Evolutionary conservation across 2,329 filamentous ascomycete genomes (phyloP), one percentile per base, ranked within the genome.

Genomic region (Exserohilum rostratum): DNA sequence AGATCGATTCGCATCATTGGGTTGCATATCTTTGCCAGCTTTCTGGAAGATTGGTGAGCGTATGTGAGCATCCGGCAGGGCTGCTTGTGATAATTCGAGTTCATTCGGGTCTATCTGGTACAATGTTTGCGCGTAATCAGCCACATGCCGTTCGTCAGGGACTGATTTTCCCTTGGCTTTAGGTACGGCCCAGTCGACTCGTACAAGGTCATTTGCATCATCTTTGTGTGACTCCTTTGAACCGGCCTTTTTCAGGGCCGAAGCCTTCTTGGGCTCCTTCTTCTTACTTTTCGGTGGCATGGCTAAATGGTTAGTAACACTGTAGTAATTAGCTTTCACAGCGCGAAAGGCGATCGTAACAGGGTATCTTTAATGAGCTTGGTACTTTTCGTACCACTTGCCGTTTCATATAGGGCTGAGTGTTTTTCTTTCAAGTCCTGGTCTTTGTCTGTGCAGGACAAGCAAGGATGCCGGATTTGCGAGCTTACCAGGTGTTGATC

Each of bases 41-140:
- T 29, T 43, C 35, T 51, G 39, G 33, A 42, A 61, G n/a, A 55
- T 30, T 20, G 58, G 53, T 3, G 33, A 18, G 7, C 59, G 51
- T 20, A 55, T 13, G 4, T 39, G 45, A 3, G 57, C 53, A 13
- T 50, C 55, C 6, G 18, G 33, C 18, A 62, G 43, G 15, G 50
- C 33, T 38, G 33, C 6, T 34, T 60, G 40, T 15, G 9, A n/a
- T 11, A 45, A 29, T 5, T 6, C 15, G 11, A 57, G 39, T 11
- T 46, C 31, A 22, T 46, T 15, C 29, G 50, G 42, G 13, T 44
- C 17, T 29, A 22, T 47, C 4, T 42, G 15, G 12, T 53, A 55
- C 9, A 62, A 40, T 11, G 30, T 7, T 6, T 31, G 49, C 5
- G 53, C 43, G 20, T 53, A 60, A 44, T 38, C 31, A n/a, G 38